These are phyloP conservation scores for Phytophthora lateralis DNA, from an alignment of 352 stramenopile species.

Conservation along the genomic window DNA sequence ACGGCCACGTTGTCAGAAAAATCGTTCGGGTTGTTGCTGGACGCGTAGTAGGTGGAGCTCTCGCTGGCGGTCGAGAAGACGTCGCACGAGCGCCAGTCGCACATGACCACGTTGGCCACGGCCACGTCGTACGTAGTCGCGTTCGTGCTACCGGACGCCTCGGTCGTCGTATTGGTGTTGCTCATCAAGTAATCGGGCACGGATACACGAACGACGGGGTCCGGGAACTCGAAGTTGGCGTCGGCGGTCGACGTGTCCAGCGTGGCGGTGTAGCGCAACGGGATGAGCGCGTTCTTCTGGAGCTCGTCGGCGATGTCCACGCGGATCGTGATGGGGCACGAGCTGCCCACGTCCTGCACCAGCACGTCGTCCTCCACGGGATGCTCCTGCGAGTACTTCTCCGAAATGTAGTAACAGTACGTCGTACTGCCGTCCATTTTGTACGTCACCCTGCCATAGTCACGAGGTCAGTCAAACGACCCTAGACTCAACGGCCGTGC, in stretches of 20 bases:
- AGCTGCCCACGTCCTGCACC: conserved; percentile 36
- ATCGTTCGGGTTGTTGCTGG: conserved; percentile 74
- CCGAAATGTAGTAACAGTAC: conserved; percentile 80
- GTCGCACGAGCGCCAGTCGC: conserved; percentile 77
- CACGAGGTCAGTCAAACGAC: conserved; percentile 2
- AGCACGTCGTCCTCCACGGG: conserved; percentile 53
- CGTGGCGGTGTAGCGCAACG: conserved; percentile 67
- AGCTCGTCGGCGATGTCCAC: conserved; percentile 63
- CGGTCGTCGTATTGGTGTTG: conserved; percentile 33
- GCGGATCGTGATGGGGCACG: conserved; percentile 69
- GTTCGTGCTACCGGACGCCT: conserved; percentile 33
- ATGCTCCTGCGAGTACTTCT: conserved; percentile 62
- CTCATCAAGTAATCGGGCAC: conserved; percentile 52
- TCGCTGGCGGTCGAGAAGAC: conserved; percentile 55
- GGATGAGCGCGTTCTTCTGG: conserved; percentile 53
- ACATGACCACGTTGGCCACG: conserved; percentile 77
- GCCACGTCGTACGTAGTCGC: conserved; percentile 58
- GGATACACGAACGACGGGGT: conserved; percentile 41
- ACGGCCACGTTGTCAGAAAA: conserved; percentile 56
- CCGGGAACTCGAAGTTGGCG: conserved; percentile 61
- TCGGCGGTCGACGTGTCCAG: conserved; percentile 51
- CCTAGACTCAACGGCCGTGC: background rate
- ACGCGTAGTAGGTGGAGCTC: conserved; percentile 62
- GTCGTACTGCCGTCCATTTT: conserved; percentile 82
- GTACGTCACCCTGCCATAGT: conserved; percentile 46